Conservation (phyloP, 2,329 filamentous ascomycete genomes). For the Colletotrichum spaethianum region DNA sequence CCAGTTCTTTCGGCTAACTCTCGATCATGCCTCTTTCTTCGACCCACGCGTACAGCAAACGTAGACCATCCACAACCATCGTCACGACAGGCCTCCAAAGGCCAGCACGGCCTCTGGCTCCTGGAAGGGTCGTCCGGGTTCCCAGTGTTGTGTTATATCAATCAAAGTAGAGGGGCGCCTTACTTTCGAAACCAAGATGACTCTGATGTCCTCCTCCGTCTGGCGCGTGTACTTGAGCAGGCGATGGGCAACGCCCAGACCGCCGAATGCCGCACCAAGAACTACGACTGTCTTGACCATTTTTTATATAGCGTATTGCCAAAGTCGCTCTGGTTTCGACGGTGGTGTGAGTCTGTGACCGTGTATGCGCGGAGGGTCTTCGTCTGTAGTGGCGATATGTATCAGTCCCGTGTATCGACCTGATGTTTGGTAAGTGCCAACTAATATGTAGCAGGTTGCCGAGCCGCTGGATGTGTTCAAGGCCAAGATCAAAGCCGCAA, state of each 20-base stretch:
- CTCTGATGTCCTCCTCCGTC: constrained; percentile 62
- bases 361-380: too few relatives aligned
- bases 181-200: constrained; percentile 71
- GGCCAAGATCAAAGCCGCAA: neutral
- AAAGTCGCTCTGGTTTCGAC: neutral
- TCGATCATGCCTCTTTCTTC: neutral
- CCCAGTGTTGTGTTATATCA: neutral
- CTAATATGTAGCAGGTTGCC: neutral
- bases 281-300: constrained; percentile 69
- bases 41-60: neutral
- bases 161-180: constrained; percentile 25
- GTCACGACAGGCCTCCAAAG: constrained; percentile 30
- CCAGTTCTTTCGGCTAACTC: neutral
- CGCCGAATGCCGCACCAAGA: constrained; percentile 68
- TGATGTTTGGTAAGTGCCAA: neutral
- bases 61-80: neutral
- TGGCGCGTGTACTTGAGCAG: constrained; percentile 67
- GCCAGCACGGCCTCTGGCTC: neutral
- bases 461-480: neutral
- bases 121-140: neutral
- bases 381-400: neutral
- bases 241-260: constrained; percentile 67
- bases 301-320: constrained; percentile 23
- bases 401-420: neutral
- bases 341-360: too few relatives aligned